Percentiles rank a stretch among this genome's conserved stretches.
These are phyloP conservation scores for Nyssa sinensis DNA, from an alignment of 148 eudicot species.

Conservation along the genomic window DNA sequence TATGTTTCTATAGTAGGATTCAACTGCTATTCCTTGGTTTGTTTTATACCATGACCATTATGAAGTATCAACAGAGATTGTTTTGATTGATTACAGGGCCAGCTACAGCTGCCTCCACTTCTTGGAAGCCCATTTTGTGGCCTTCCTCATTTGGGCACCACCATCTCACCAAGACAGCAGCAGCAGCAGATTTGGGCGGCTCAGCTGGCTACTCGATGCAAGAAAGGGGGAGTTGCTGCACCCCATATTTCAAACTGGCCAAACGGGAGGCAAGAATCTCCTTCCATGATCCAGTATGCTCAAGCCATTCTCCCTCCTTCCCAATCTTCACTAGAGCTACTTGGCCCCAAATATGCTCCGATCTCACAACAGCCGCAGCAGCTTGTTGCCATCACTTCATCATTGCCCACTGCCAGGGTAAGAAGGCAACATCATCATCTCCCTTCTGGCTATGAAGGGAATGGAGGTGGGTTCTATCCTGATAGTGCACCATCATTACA, in stretches of 20 bases:
- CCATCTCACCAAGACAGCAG: slow-evolving; percentile 27
- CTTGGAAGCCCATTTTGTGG: slow-evolving; percentile 23
- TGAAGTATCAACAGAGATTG: not conserved
- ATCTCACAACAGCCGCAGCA: slow-evolving; percentile 31
- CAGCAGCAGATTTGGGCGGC: slow-evolving; percentile 42
- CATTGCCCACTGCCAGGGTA: slow-evolving; percentile 23
- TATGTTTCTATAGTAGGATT: not conserved
- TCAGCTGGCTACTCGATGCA: slow-evolving; percentile 40
- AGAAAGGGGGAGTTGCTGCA: slow-evolving; percentile 25
- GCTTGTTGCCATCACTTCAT: slow-evolving; percentile 27
- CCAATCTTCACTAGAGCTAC: slow-evolving; percentile 27
- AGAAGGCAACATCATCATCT: slow-evolving; percentile 30
- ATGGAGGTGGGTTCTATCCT: slow-evolving; percentile 28
- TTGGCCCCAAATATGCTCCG: slow-evolving; percentile 35
- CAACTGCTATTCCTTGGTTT: not conserved
- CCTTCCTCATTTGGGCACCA: slow-evolving; percentile 15
- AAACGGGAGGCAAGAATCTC: slow-evolving; percentile 34
- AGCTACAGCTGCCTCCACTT: slow-evolving; percentile 32
- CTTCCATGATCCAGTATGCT: slow-evolving; percentile 21
- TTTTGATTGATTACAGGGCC: slow-evolving; percentile 19
- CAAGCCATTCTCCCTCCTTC: slow-evolving; percentile 29
- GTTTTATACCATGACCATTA: not conserved
- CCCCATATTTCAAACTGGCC: slow-evolving; percentile 45
- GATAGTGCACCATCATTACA: slow-evolving; percentile 40
- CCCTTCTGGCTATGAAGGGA: slow-evolving; percentile 27